Percentiles rank a stretch among this genome's conserved stretches.
phyloP scores from a whole-genome alignment of 2,329 filamentous ascomycete species.

The Colletotrichum sp. region DNA sequence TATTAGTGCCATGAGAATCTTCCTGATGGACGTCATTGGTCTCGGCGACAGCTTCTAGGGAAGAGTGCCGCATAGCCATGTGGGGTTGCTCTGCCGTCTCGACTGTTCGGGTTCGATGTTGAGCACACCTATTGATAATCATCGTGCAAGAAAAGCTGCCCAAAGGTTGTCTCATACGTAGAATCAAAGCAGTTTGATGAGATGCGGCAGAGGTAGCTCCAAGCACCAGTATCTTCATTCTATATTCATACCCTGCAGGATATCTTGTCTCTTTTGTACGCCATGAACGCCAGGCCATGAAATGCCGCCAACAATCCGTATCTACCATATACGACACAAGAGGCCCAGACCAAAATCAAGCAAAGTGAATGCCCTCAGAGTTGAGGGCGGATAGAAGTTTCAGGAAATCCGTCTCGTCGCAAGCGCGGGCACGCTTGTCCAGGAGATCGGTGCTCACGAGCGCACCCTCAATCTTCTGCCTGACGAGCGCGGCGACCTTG shows the following conservation, averaged over 20 bases:
- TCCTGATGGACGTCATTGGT: background rate
- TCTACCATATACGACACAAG: background rate
- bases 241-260: background rate
- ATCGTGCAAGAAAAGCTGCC: background rate
- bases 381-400: slow-evolving; percentile 84
- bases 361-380: slow-evolving; percentile 91
- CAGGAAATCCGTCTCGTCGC: slow-evolving; percentile 92
- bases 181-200: background rate
- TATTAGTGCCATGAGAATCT: background rate
- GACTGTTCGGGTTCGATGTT: background rate
- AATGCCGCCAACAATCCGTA: background rate
- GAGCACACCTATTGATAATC: background rate
- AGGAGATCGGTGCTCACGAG: slow-evolving; percentile 81
- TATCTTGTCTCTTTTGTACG: slow-evolving; percentile 12
- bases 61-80: background rate
- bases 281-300: slow-evolving; percentile 18
- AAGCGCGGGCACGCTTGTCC: slow-evolving; percentile 83
- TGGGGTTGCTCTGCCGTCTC: background rate
- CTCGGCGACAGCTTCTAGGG: background rate
- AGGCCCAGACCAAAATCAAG: slow-evolving; percentile 43
- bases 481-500: slow-evolving; percentile 81
- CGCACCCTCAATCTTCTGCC: slow-evolving; percentile 85
- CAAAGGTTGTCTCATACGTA: background rate
- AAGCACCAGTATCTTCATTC: background rate
- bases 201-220: background rate